phyloP scores from a whole-genome alignment of 257 asterid species.

The Lavandula angustifolia region DNA sequence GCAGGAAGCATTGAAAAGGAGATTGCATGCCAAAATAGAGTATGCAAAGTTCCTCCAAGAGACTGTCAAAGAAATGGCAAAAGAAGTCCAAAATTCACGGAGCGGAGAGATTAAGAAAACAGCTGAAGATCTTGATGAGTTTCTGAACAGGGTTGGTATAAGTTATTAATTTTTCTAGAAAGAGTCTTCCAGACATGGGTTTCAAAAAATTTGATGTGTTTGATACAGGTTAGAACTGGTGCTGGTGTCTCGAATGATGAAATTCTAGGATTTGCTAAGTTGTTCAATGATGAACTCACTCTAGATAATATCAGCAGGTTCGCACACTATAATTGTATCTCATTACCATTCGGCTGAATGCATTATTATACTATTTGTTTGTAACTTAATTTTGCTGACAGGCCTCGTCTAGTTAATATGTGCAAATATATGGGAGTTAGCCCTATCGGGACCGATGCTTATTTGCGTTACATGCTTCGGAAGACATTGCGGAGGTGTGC shows the following conservation, averaged over 20 bases:
- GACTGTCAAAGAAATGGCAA: conserved; percentile 88
- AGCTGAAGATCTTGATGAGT: conserved; percentile 91
- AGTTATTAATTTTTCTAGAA: conserved; percentile 11
- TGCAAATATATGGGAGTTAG: conserved; percentile 96
- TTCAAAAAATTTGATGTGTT: conserved; percentile 25
- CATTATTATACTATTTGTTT: conserved; percentile 9
- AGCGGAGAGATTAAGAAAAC: conserved; percentile 80
- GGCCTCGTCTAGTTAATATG: conserved; percentile 91
- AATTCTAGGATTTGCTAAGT: conserved; percentile 83
- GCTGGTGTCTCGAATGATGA: conserved; percentile 80
- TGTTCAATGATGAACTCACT: conserved; percentile 96
- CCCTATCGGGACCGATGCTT: conserved; percentile 85
- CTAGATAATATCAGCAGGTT: conserved; percentile 94
- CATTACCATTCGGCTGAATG: conserved; percentile 21
- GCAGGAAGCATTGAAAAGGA: conserved; percentile 80
- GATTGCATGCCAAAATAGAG: conserved; percentile 73
- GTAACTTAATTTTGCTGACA: conserved; percentile 35
- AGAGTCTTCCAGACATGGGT: conserved; percentile 24
- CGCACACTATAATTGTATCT: conserved; percentile 6
- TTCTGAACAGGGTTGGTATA: conserved; percentile 61
- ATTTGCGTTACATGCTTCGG: conserved; percentile 81
- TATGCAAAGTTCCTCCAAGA: conserved; percentile 92
- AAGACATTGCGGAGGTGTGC: conserved; percentile 74
- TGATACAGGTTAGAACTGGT: conserved; percentile 79
- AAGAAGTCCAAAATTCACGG: conserved; percentile 78